Evolutionary conservation across 331 rosid genomes (phyloP).

Genomic region (Pyracantha coccinea): DNA sequence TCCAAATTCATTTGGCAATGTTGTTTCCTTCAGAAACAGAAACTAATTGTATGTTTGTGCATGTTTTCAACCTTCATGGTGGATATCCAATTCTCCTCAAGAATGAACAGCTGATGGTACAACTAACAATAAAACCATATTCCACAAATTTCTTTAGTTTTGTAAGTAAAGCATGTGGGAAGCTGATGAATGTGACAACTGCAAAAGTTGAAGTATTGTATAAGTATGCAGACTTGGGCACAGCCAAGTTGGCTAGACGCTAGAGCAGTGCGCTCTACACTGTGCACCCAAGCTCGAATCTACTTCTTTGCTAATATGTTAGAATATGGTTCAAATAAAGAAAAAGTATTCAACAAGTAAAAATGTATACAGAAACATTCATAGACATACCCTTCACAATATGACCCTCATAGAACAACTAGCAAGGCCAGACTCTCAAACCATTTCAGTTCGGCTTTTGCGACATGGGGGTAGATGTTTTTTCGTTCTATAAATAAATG

Average conservation of each 20-base stretch:
- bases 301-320: no score
- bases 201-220: neutral
- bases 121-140: neutral
- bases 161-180: no score
- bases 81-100: neutral
- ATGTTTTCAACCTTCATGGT: neutral
- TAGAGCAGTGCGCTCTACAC: neutral
- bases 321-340: neutral
- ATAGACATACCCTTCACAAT: neutral
- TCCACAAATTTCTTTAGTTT: neutral
- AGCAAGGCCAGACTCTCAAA: neutral
- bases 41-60: neutral
- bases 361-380: neutral
- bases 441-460: neutral
- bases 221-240: neutral
- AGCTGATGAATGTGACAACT: no score
- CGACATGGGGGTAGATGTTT: neutral
- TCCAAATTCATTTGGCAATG: neutral
- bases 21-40: neutral
- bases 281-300: neutral
- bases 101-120: neutral
- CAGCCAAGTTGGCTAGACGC: neutral
- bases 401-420: neutral
- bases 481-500: neutral
- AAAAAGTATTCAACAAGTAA: neutral